phyloP scores from a whole-genome alignment of 495 filamentous ascomycete genomes.

The Penicillium paxilli region DNA sequence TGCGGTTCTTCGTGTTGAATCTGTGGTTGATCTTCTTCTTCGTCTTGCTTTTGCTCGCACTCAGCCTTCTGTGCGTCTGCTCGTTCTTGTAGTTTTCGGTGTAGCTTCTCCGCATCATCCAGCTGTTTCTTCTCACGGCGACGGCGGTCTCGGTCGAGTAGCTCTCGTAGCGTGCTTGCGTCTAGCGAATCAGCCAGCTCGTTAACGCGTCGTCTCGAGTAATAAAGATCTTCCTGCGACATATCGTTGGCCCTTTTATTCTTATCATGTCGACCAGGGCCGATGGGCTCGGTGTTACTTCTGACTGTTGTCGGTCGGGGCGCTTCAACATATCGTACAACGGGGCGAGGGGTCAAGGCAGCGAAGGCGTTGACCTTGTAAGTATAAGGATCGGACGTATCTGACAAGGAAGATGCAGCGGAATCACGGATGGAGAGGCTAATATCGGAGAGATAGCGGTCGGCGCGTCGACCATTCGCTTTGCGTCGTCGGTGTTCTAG shows the following conservation, averaged over 20 bases:
- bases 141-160: conserved; percentile 82
- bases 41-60: conserved; percentile 31
- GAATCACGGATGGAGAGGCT: conserved; percentile 73
- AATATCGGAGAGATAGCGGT: conserved; percentile 67
- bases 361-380: conserved; percentile 76
- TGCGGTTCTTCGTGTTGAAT: not conserved
- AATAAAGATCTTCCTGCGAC: conserved; percentile 62
- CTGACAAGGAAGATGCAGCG: conserved; percentile 69
- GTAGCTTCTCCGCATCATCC: conserved; percentile 68
- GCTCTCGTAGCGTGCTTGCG: conserved; percentile 73
- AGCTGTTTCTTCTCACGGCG: conserved; percentile 71
- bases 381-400: conserved; percentile 64
- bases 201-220: conserved; percentile 70
- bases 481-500: conserved; percentile 66
- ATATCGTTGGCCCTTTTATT: conserved; percentile 49
- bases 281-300: conserved; percentile 36
- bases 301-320: conserved; percentile 47
- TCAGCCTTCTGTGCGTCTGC: conserved; percentile 64
- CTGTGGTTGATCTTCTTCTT: conserved; percentile 19
- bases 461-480: conserved; percentile 55
- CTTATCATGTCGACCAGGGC: conserved; percentile 33
- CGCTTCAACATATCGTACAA: conserved; percentile 69
- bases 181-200: conserved; percentile 79
- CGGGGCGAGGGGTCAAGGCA: conserved; percentile 75
- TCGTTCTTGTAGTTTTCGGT: conserved; percentile 65